Evolutionary conservation across 805 yeast genomes (phyloP).

Genomic region (Isabelozyma pseudorhagii): DNA sequence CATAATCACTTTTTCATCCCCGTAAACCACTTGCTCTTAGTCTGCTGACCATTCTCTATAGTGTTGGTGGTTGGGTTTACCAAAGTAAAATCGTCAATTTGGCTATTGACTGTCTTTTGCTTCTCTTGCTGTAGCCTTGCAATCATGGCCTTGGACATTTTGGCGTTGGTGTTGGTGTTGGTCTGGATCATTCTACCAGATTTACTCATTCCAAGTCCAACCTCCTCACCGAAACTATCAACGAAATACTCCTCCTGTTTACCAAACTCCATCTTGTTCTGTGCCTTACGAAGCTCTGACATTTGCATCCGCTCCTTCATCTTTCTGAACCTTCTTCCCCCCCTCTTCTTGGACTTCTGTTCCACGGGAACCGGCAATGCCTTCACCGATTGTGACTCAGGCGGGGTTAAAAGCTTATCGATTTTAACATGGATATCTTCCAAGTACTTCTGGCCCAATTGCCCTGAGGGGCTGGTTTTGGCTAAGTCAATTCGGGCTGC

Average conservation of each 20-base stretch:
- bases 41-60: neutral
- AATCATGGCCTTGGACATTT: conserved; percentile 60
- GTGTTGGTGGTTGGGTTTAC: neutral
- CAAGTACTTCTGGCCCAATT: conserved; percentile 56
- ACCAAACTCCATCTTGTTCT: conserved; percentile 83
- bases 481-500: conserved; percentile 81
- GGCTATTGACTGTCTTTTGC: conserved; percentile 1
- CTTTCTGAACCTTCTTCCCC: conserved; percentile 78
- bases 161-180: conserved; percentile 50
- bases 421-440: conserved; percentile 61
- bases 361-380: conserved; percentile 77
- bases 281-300: conserved; percentile 79
- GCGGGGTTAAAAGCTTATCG: conserved; percentile 74
- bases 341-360: conserved; percentile 74
- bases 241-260: conserved; percentile 58
- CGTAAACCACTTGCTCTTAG: conserved; percentile 15
- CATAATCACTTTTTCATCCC: conserved; percentile 10
- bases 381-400: conserved; percentile 56
- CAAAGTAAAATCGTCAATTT: conserved; percentile 7
- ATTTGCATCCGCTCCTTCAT: conserved; percentile 75
- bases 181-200: conserved; percentile 25
- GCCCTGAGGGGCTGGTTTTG: conserved; percentile 39
- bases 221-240: conserved; percentile 74
- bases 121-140: conserved; percentile 32
- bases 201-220: conserved; percentile 74